Base-by-base conservation (phyloP, 306 rosid genomes). In the Arachis stenosperma region DNA sequence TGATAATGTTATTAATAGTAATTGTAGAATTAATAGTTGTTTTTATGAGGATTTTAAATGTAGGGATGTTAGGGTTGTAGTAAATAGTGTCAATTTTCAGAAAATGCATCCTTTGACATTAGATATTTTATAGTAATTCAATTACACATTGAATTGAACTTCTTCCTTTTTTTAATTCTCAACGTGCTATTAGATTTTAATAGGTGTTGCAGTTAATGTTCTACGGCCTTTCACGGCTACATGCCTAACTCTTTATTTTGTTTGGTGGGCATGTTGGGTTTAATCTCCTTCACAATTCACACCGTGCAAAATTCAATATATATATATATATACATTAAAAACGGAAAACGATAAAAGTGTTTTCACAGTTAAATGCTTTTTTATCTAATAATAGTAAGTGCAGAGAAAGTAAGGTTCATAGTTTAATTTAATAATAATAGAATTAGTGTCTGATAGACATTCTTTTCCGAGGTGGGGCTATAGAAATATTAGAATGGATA, bases 61-160 rank as follows among this genome's bases (percentile, higher is more conserved):
- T 83, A 84, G 75, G 74, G 80, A 81, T 61, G 65, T 52, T 22
- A 73, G 79, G 59, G 47, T 52, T 60, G 73, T 71, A 79, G 75
- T 42, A 63, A 22, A 9, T 73, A 78, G 82, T 76, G 53, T 74
- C 77, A 80, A 71, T 79, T 80, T 70, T 77, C 86, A 75, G 82
- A 86, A 81, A 56, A 53, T 81, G 70, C 54, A 57, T 67, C 75
- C 74, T 69, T 73, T 78, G 79, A 59, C 78, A 61, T 86, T 80
- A 75, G 82, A 43, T 64, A 72, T 77, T 73, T 80, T 77, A 81
- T 84, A 33, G 37, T 52, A 61, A 12, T 9, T 48, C 13, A 48
- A 62, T 14, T 53, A 76, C 15, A 56, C n/a, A 57, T 48, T 46
- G 55, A 30, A 14, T 6, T 43, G 37, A 33, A 33, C 33, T 48